Conservation (phyloP, 495 filamentous ascomycete species). For the Chlorociboria aeruginascens region DNA sequence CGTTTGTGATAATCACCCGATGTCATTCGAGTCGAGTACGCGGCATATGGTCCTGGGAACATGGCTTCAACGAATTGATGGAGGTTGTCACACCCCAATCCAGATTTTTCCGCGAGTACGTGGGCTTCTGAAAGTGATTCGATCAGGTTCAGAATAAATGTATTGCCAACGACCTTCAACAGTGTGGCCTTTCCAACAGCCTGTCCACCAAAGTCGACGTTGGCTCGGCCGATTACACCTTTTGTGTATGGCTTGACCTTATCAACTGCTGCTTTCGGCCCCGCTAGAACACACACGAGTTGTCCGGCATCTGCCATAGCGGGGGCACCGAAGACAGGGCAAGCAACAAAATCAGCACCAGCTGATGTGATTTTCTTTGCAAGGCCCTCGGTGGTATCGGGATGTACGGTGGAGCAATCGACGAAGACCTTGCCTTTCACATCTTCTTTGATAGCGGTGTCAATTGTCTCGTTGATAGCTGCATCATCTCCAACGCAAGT, state of each 20-base stretch:
- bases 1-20: slow-evolving; percentile 56
- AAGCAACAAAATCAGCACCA: slow-evolving; percentile 61
- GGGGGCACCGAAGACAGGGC: slow-evolving; percentile 75
- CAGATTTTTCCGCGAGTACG: slow-evolving; percentile 68
- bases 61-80: slow-evolving; percentile 51
- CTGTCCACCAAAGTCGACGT: slow-evolving; percentile 59
- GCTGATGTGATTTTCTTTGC: slow-evolving; percentile 40
- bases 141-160: slow-evolving; percentile 74
- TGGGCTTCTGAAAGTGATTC: slow-evolving; percentile 67
- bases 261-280: slow-evolving; percentile 44
- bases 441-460: slow-evolving; percentile 38
- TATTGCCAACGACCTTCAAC: slow-evolving; percentile 80
- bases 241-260: slow-evolving; percentile 62
- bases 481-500: slow-evolving; percentile 71
- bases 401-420: slow-evolving; percentile 83
- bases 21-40: slow-evolving; percentile 64
- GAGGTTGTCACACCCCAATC: slow-evolving; percentile 57
- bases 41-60: slow-evolving; percentile 48
- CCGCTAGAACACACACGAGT: slow-evolving; percentile 68
- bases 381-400: slow-evolving; percentile 59
- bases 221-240: slow-evolving; percentile 61
- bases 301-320: slow-evolving; percentile 65
- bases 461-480: slow-evolving; percentile 48
- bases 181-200: slow-evolving; percentile 43
- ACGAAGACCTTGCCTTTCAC: slow-evolving; percentile 61